Evolutionary conservation across 1,284 basidiomycete genomes (phyloP), one percentile per base, ranked within the genome.

Genomic region (Moesziomyces sp.): DNA sequence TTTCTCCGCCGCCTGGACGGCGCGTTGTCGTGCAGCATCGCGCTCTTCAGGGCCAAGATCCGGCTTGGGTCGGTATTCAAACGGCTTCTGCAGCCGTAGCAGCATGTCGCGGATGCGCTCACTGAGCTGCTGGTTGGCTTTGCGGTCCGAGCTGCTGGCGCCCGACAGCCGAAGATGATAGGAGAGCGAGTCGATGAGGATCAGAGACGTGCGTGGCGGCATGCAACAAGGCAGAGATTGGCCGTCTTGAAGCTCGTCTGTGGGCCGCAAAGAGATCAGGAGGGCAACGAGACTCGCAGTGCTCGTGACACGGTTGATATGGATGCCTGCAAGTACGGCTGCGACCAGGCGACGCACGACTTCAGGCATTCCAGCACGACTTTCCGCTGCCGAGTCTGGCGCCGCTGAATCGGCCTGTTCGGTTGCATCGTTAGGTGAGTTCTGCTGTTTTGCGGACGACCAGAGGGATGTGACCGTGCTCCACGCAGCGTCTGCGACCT

Each of bases 101-200:
- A 73, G 47, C 63, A 58, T 50, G 14, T 63, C 53, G 23, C 56
- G 63, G 35, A 67, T 42, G 26, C 58, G 49, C 34, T 73, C 70
- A 47, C 42, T 53, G 24, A 56, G 18, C 28, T 56, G 52, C 11
- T 55, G 48, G 11, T 52, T 52, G 3, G 19, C 19, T 21, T 73
- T 73, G 42, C 71, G 71, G n/a, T 74, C 64, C 28, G 57, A 40
- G 23, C 28, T 53, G 35, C 28, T 45, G 24, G 57, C 60, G n/a
- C 58, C 60, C 2, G 54, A n/a, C 4, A 56, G 21, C 11, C 71
- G 60, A 3, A 74, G 42, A 26, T 60, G 60, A 43, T 74, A 63
- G 3, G 71, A 74, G 5, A 74, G 54, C n/a, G 65, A 64, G 44
- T 74, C 71, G 35, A 74, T 55, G n/a, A 68, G 38, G 46, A 74